Conservation (phyloP, 352 stramenopile species). For the Phytopythium cucurbitacearum region DNA sequence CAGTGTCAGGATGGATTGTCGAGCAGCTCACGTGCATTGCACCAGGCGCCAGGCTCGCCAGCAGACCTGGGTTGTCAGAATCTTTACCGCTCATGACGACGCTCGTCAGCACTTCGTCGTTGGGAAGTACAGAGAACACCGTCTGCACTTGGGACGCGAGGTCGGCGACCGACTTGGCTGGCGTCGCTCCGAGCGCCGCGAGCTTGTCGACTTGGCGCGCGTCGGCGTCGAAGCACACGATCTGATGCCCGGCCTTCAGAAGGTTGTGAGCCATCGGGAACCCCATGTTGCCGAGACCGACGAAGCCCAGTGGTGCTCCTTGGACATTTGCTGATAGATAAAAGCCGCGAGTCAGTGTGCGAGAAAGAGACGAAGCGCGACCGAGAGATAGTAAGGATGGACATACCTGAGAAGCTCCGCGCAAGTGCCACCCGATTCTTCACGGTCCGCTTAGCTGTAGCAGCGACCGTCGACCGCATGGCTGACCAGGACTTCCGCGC, state of each 20-base stretch:
- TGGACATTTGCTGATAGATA: neutral
- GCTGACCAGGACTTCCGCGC: neutral
- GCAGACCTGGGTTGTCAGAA: constrained; percentile 19
- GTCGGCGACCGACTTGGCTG: constrained; percentile 32
- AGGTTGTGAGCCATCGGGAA: constrained; percentile 89
- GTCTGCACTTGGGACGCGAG: constrained; percentile 29
- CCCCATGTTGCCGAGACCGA: constrained; percentile 93
- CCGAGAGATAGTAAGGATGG: too few species aligned
- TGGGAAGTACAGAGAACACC: constrained; percentile 64
- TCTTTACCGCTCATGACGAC: constrained; percentile 30
- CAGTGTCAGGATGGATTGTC: constrained; percentile 62
- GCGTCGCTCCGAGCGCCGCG: constrained; percentile 23
- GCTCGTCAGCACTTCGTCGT: constrained; percentile 46
- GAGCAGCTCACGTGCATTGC: constrained; percentile 67
- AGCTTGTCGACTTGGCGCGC: constrained; percentile 21
- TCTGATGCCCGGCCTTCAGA: constrained; percentile 52
- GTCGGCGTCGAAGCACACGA: constrained; percentile 65
- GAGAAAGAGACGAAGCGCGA: too few species aligned
- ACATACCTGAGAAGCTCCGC: constrained; percentile 1
- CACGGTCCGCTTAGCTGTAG: neutral
- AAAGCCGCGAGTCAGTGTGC: neutral
- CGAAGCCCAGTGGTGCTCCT: constrained; percentile 61
- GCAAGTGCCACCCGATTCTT: neutral
- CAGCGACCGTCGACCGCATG: neutral
- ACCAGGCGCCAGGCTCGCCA: constrained; percentile 25